Evolutionary conservation across 805 yeast genomes (phyloP), one percentile per base, ranked within the genome.

Genomic region (Blastobotrys mokoenaii): DNA sequence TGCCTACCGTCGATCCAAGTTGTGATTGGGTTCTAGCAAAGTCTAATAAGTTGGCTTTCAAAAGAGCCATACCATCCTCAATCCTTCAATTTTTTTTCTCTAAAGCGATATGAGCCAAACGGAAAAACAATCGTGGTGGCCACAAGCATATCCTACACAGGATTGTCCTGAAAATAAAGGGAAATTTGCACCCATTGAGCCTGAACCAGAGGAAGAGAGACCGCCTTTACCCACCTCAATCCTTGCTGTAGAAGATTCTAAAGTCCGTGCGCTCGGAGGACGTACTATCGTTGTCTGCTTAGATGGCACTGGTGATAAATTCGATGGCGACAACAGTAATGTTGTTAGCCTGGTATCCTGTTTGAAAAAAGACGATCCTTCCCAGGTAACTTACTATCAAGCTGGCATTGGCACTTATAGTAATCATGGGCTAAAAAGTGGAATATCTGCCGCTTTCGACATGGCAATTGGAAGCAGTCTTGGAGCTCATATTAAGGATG

Each of bases 401-500:
- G 38, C 38, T 16, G 38, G 38, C 7, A 35, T 35, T 35, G 38
- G 38, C 11, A 35, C 38, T 3, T 35, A 35, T 35, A 16, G n/a
- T 11, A 16, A 7, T 15, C 12, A 16, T 15, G 38, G 38, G 12
- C 4, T 35, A 15, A 35, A 5, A 4, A 35, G 22, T 14, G 38
- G 38, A 4, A 15, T 35, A 4, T 16, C 20, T 8, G 38, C 38
- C 6, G 37, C 37, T n/a, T 33, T 63, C 15, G 81, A 76, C 53
- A 60, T 77, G 0, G 61, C 72, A 56, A 56, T 77, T 44, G 85
- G 83, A 0, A 70, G 66, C 44, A 64, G 77, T 4, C 62, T 80
- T 27, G 79, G 73, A 49, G 56, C 62, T 4, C 84, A 80, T 54
- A 77, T 80, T 10, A 67, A 70, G 14, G 71, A 74, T 11, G 84